Evolutionary conservation across 1,284 basidiomycete genomes (phyloP), one percentile per base, ranked within the genome.

Genomic region (Tetrapyrgos nigripes): DNA sequence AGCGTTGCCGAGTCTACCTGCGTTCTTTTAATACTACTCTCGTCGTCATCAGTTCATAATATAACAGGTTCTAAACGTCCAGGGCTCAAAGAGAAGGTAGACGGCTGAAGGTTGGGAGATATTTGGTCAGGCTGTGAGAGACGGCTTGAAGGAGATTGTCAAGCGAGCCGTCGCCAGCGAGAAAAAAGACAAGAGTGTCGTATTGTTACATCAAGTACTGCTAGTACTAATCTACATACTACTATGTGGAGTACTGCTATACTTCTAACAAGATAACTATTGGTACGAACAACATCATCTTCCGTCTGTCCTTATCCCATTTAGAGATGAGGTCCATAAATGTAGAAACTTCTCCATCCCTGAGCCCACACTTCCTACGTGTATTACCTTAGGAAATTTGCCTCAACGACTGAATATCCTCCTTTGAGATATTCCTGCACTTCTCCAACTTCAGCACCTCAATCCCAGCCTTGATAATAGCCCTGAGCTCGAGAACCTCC

Each of bases 401-500:
- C 24, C 53, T 45, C 2, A 58, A 26, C 50, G 29, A 17, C 14
- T 14, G 23, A 6, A 58, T 50, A 17, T 58, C 50, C 9, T 35
- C 31, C 19, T 26, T 26, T 9, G 10, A 33, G 4, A 58, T 17
- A 47, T 53, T 50, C 2, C 21, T 37, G 27, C 57, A 58, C 29
- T 45, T 35, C 44, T 48, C 40, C 11, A 58, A 27, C 21, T 43
- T 46, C 4, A 58, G 50, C 24, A 47, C 48, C 27, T 53, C 29
- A 14, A 58, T 24, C 44, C 53, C 57, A 14, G 50, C 31, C 23
- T 44, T 53, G 23, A 27, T 28, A 24, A 53, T 50, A 21, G 29
- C 52, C 14, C 57, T 35, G 6, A 47, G 28, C 50, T 47, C 53
- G 33, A 58, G 51, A 31, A 50, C 52, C 26, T 58, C 50, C 29